Conservation (phyloP, 1,284 basidiomycete species). For the Cutaneotrichosporon mucoides region DNA sequence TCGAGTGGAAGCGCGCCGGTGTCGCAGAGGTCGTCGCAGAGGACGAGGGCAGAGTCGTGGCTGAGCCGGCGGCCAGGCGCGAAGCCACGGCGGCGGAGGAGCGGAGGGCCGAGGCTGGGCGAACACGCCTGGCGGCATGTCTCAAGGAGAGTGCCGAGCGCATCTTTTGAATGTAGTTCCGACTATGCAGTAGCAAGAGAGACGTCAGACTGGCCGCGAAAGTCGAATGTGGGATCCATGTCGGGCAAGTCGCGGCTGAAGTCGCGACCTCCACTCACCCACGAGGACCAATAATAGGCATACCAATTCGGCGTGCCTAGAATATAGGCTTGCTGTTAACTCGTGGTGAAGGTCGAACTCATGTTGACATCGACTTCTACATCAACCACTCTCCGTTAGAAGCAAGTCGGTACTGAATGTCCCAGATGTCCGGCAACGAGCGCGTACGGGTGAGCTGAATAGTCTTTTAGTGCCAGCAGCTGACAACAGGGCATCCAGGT, state of each 20-base stretch:
- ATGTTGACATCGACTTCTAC: slow-evolving; percentile 5
- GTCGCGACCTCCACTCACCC: neutral
- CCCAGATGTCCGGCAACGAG: slow-evolving; percentile 28
- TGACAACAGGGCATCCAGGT: slow-evolving; percentile 73
- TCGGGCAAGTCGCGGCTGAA: too few relatives aligned
- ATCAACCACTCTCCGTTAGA: neutral
- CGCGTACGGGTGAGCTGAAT: slow-evolving; percentile 26
- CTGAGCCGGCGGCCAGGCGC: neutral
- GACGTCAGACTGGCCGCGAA: neutral
- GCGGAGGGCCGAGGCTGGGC: neutral
- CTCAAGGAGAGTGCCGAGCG: neutral
- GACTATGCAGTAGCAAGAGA: neutral
- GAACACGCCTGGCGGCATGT: neutral
- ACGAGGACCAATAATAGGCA: neutral
- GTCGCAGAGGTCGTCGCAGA: neutral
- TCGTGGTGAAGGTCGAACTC: neutral
- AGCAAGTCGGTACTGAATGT: too few relatives aligned
- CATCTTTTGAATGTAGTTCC: neutral
- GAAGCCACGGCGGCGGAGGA: neutral
- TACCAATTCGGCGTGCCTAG: too few relatives aligned
- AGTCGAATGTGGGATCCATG: too few relatives aligned
- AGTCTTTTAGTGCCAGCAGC: neutral
- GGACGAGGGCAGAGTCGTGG: neutral
- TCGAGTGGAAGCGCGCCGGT: neutral
- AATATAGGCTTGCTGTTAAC: too few relatives aligned